Percentiles rank a stretch among this genome's conserved stretches.
phyloP scores from a whole-genome alignment of 345 rosid species.

The Eucalyptus erythrocorys region DNA sequence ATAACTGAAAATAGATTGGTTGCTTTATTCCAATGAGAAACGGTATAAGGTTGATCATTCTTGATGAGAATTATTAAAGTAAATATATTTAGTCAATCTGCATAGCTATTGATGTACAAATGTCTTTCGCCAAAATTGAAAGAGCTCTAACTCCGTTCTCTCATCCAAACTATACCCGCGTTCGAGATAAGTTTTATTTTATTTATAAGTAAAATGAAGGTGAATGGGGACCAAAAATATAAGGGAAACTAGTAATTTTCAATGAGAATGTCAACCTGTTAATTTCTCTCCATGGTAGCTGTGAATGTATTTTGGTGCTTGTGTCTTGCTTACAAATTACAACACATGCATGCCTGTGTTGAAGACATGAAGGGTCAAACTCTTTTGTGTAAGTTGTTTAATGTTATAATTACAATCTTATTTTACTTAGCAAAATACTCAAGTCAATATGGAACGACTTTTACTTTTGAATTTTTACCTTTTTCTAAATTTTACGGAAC shows the following conservation, averaged over 20 bases:
- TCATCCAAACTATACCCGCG: neutral
- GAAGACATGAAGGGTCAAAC: neutral
- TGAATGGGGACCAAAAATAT: neutral
- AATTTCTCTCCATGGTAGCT: neutral
- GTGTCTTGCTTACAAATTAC: neutral
- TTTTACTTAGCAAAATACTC: neutral
- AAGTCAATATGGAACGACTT: neutral
- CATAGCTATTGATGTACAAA: fast-evolving
- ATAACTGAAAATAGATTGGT: neutral
- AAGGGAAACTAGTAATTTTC: neutral
- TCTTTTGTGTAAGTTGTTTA: neutral
- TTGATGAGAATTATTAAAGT: neutral
- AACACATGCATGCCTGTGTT: neutral
- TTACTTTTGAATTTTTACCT: neutral
- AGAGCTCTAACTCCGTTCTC: fast-evolving
- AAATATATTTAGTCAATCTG: fast-evolving
- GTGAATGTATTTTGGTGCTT: neutral
- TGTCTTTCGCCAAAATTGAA: neutral
- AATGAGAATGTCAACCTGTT: neutral
- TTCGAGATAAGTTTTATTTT: neutral
- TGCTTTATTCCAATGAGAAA: neutral
- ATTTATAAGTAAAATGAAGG: neutral
- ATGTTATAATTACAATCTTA: neutral
- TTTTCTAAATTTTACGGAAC: neutral
- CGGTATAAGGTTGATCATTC: fast-evolving